Evolutionary conservation across 164 flowering plant species (phyloP), one percentile per base, ranked within the genome.

Genomic region (Santalum album): DNA sequence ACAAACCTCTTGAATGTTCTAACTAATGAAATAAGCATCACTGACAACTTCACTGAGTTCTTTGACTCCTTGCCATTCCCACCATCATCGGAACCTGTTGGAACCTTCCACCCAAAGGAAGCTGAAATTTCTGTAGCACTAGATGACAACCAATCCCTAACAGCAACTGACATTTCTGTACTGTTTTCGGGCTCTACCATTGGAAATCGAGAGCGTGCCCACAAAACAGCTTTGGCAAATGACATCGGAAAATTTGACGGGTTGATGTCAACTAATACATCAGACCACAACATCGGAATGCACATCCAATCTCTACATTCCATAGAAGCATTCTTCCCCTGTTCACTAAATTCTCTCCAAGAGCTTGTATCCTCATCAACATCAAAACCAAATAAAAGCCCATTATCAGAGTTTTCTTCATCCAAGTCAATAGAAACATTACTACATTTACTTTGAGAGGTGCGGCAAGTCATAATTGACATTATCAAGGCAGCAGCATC

Each of bases 51-150:
- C 25, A 86, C 43, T 34, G 96, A 86, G 69, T 91, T 91, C 65
- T 66, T 75, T 32, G 78, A 77, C 66, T 64, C 77, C 60, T 68
- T 76, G 46, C 83, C 87, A 61, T 67, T 75, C 49, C 81, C 95
- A 46, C 98, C 88, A 73, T 91, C 96, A 75, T 91, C 84, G 56
- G 79, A 84, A 61, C 96, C 96, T 61, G 80, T 78, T 53, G 96
- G 88, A 54, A 66, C 74, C 69, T 79, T 80, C 98, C 98, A 91
- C 24, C 72, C 80, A 54, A 86, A 77, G 21, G 77, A 67, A 57
- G 63, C n/a, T 49, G 83, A 72, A 36, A 82, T 65, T 54, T 77
- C 77, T 60, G 69, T 54, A 55, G 82, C 84, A 65, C 58, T 61
- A 34, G 77, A 74, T 54, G 72, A 65, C 49, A 86, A 64, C 95